These are phyloP conservation scores for Boletus patriciae DNA, from an alignment of 768 basidiomycete genomes.

Conservation along the genomic window DNA sequence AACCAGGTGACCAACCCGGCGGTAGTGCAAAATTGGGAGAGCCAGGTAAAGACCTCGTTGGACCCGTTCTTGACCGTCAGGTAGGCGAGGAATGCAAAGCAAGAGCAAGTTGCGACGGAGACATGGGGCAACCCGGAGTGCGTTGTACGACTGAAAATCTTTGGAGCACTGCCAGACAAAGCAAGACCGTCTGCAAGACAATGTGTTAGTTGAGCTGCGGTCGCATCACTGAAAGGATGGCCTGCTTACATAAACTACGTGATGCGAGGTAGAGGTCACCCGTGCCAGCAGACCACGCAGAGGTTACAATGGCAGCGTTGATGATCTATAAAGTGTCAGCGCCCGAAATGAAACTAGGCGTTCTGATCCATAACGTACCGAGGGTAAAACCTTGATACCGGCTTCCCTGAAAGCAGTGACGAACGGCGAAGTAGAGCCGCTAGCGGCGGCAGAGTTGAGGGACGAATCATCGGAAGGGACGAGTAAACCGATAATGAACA, in stretches of 20 bases:
- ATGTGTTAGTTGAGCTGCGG: conserved; percentile 1
- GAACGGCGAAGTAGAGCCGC: conserved; percentile 15
- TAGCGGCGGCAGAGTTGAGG: background rate
- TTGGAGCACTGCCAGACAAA: conserved; percentile 52
- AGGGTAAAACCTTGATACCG: background rate
- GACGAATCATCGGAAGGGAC: background rate
- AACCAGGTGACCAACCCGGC: conserved; percentile 47
- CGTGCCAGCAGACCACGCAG: background rate
- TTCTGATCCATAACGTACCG: background rate
- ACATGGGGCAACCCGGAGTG: conserved; percentile 46
- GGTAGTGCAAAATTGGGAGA: conserved; percentile 35
- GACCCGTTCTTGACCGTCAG: conserved; percentile 40
- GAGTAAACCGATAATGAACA: background rate
- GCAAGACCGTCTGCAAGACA: conserved; percentile 51
- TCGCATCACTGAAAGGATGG: background rate
- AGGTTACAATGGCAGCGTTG: background rate
- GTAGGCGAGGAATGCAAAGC: conserved; percentile 39
- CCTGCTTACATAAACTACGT: background rate
- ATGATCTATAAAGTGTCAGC: too few relatives aligned
- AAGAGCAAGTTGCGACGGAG: conserved; percentile 28
- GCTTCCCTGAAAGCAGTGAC: background rate
- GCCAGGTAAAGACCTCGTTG: conserved; percentile 45
- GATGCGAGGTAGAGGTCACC: too few relatives aligned
- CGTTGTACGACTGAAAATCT: conserved; percentile 45
- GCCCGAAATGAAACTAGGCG: too few relatives aligned